Evolutionary conservation across 805 yeast species (phyloP), one percentile per base, ranked within the genome.

Genomic region (Candida quercuum): DNA sequence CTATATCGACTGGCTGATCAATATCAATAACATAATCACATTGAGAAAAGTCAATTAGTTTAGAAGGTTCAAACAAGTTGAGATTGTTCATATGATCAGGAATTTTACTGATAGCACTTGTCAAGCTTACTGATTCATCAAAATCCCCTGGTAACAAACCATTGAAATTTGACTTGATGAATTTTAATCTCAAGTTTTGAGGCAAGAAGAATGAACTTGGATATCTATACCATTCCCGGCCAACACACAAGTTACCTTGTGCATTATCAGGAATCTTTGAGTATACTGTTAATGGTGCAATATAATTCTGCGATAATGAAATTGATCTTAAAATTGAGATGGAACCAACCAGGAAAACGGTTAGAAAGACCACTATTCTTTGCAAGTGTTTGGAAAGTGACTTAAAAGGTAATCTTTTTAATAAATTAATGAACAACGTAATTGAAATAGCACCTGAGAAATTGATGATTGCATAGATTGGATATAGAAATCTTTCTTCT

Each of bases 191-290:
- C 49, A 70, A 70, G 40, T 75, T 65, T 5, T 74, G 71, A 4
- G 85, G 80, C 18, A 91, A 63, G 54, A 89, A 86, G 56, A 88
- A 85, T 0, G 96, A 88, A 1, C 85, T 78, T 9, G 98, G 96
- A 60, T 67, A 89, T 54, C 91, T 84, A 53, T 86, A 87, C 97
- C 97, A 89, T 62, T 91, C 97, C 41, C 95, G 72, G 3, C 96
- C 97, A n/a, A 84, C 70, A 60, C 98, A 91, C 0, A 91, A 81
- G 46, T 77, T 81, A 26, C 61, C 63, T 12, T 43, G 34, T 4
- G 51, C 48, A 6, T 52, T 40, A 2, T 43, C 39, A 20, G 71
- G 69, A 12, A 72, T 46, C 22, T 63, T 65, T n/a, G 63, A 48
- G 50, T 78, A 81, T 1, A 82, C 75, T 0, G 63, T 48, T 35